phyloP scores from a whole-genome alignment of 2,329 filamentous ascomycete genomes.

The Apiospora aurea region DNA sequence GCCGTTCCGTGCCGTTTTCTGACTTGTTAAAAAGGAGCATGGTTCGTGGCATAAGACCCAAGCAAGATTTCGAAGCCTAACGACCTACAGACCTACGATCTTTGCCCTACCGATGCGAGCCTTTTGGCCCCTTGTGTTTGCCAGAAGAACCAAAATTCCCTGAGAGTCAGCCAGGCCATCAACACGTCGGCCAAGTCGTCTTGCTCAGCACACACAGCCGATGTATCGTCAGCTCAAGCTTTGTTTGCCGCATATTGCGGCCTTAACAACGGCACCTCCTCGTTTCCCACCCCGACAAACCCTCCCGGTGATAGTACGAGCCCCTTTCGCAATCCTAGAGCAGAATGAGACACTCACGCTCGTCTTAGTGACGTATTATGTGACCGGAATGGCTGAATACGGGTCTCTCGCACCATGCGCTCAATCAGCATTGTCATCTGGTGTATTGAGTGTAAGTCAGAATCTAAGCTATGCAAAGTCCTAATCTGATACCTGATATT shows the following conservation, averaged over 20 bases:
- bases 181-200: conserved; percentile 50
- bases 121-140: conserved; percentile 60
- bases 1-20: background rate
- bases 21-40: conserved; percentile 37
- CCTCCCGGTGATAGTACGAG: conserved; percentile 60
- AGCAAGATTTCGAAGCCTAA: conserved; percentile 19
- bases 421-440: conserved; percentile 50
- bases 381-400: conserved; percentile 58
- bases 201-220: conserved; percentile 55
- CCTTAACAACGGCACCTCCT: conserved; percentile 56
- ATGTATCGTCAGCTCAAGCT: conserved; percentile 55
- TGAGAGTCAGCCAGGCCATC: conserved; percentile 50
- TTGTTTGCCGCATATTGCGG: conserved; percentile 61
- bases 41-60: conserved; percentile 36
- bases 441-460: conserved; percentile 47
- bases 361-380: conserved; percentile 58
- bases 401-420: conserved; percentile 54
- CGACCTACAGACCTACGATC: conserved; percentile 40
- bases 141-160: conserved; percentile 56
- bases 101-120: conserved; percentile 49
- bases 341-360: conserved; percentile 22
- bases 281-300: conserved; percentile 52
- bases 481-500: background rate
- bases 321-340: background rate
- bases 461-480: background rate